These are phyloP conservation scores for Venturia carpophila DNA, from an alignment of 2,329 filamentous ascomycete genomes.

Conservation along the genomic window DNA sequence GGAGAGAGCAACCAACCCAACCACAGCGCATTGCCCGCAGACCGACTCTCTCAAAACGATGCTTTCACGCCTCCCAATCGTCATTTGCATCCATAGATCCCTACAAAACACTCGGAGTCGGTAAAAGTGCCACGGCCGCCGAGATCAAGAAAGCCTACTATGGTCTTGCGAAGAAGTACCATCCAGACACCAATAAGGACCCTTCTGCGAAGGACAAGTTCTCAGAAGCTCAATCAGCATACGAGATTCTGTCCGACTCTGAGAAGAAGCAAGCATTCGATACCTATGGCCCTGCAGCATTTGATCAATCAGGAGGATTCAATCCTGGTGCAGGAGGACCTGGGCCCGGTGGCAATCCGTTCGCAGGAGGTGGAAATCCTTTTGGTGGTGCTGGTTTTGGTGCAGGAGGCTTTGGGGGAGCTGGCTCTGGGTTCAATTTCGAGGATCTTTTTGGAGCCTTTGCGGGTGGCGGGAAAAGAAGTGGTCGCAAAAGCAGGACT, in stretches of 20 bases:
- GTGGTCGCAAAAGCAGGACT: constrained; percentile 47
- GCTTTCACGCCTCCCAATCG: constrained; percentile 53
- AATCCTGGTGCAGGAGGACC: constrained; percentile 60
- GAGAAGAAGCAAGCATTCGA: constrained; percentile 92
- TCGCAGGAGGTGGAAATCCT: constrained; percentile 38
- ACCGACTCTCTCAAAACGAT: neutral
- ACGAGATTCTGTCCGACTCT: constrained; percentile 86
- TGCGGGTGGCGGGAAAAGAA: constrained; percentile 38
- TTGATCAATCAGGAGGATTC: constrained; percentile 62
- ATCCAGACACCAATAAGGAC: constrained; percentile 98
- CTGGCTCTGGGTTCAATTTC: constrained; percentile 82
- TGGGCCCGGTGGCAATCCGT: constrained; percentile 55
- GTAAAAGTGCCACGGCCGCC: constrained; percentile 66
- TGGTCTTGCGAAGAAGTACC: constrained; percentile 91
- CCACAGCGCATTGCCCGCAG: neutral
- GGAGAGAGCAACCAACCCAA: constrained; percentile 5
- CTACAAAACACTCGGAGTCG: constrained; percentile 78
- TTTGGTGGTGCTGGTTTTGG: constrained; percentile 39
- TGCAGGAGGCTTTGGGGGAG: constrained; percentile 51
- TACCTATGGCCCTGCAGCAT: constrained; percentile 75
- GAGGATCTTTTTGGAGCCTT: constrained; percentile 93
- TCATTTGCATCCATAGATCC: constrained; percentile 60
- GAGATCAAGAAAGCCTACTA: constrained; percentile 99
- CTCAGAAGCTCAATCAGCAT: constrained; percentile 82
- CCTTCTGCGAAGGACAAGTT: constrained; percentile 90